These are phyloP conservation scores for Nissolia schottii DNA, from an alignment of 306 rosid species.

Conservation along the genomic window DNA sequence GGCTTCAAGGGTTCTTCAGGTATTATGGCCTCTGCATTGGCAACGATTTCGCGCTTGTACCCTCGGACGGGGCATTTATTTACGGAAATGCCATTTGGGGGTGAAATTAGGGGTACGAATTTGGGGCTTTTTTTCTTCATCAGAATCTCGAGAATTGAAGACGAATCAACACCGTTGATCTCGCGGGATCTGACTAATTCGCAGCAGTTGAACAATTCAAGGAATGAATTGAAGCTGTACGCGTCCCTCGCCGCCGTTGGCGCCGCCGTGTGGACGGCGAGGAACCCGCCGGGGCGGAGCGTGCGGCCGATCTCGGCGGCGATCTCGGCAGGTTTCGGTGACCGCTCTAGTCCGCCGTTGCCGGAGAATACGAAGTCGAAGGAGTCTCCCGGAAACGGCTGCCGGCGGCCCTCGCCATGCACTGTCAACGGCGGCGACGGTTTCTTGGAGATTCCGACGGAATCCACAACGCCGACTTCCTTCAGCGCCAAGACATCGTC, in stretches of 20 bases:
- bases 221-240: slow-evolving; percentile 48
- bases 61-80: slow-evolving; percentile 30
- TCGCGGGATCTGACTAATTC: slow-evolving; percentile 36
- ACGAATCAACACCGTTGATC: slow-evolving; percentile 38
- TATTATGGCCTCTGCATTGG: slow-evolving; percentile 40
- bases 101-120: neutral
- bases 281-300: slow-evolving; percentile 44
- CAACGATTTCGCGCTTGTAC: slow-evolving; percentile 36
- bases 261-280: slow-evolving; percentile 38
- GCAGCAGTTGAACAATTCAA: slow-evolving; percentile 46
- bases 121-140: slow-evolving; percentile 36
- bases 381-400: slow-evolving; percentile 21
- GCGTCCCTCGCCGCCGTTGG: slow-evolving; percentile 42
- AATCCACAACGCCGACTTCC: slow-evolving; percentile 38
- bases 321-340: slow-evolving; percentile 18
- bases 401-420: slow-evolving; percentile 21
- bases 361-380: slow-evolving; percentile 52
- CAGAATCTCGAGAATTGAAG: slow-evolving; percentile 39
- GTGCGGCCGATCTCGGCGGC: slow-evolving; percentile 43
- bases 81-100: neutral
- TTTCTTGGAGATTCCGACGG: slow-evolving; percentile 41
- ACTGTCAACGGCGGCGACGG: slow-evolving; percentile 35
- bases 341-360: slow-evolving; percentile 17
- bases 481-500: slow-evolving; percentile 43
- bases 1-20: slow-evolving; percentile 46